A percentile compares a stretch with the other conserved stretches of the same genome.
Evolutionary conservation across 225 moss, liverwort and hornwort species (phyloP).

Genomic region (Pseudisothecium myosuroides): DNA sequence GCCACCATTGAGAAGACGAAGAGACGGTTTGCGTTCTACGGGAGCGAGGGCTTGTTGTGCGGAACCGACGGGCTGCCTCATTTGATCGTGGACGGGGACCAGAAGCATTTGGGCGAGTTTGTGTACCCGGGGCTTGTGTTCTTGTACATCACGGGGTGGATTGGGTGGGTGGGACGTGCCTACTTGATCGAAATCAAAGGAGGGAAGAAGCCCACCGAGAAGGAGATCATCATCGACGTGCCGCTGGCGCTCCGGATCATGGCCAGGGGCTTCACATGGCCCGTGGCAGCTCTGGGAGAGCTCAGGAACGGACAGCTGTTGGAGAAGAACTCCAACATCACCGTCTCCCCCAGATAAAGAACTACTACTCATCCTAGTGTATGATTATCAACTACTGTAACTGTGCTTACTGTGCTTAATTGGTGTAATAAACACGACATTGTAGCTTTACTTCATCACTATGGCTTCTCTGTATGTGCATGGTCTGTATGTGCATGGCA

Average conservation of each 20-base stretch:
- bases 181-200: constrained; percentile 25
- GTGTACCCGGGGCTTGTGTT: constrained; percentile 88
- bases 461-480: not conserved
- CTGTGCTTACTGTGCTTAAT: constrained; percentile 1
- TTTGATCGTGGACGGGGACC: constrained; percentile 85
- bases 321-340: constrained; percentile 59
- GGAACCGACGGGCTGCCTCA: constrained; percentile 90
- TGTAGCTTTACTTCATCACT: constrained; percentile 2
- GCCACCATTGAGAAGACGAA: constrained; percentile 75
- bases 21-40: constrained; percentile 55
- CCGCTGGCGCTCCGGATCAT: constrained; percentile 61
- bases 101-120: constrained; percentile 87
- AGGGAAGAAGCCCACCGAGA: constrained; percentile 66
- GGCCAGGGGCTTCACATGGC: constrained; percentile 69
- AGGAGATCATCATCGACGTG: constrained; percentile 96
- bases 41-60: constrained; percentile 53
- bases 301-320: constrained; percentile 55
- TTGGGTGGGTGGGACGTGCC: constrained; percentile 82
- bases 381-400: constrained; percentile 6
- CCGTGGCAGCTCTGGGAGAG: constrained; percentile 35
- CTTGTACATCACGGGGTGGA: constrained; percentile 91
- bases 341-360: constrained; percentile 78
- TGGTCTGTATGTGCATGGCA: not conserved
- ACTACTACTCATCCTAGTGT: not conserved
- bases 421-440: constrained; percentile 31